These are phyloP conservation scores for Paecilomyces niveus DNA, from an alignment of 2,329 filamentous ascomycete species.

Conservation along the genomic window DNA sequence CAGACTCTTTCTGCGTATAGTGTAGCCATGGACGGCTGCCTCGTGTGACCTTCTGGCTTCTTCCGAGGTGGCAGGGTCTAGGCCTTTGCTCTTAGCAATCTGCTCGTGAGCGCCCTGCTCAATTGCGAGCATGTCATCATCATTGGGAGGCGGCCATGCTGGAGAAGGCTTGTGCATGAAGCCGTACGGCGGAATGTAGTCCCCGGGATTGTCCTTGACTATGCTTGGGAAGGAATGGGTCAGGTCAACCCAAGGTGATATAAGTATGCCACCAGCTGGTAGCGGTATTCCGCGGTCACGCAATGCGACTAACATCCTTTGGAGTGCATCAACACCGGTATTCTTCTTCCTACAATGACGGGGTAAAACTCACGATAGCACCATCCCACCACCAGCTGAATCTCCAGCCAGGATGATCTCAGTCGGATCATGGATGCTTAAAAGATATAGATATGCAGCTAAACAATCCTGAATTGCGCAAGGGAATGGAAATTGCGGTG, in stretches of 20 bases:
- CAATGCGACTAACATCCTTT: slow-evolving; percentile 64
- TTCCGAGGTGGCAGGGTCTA: slow-evolving; percentile 2
- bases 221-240: slow-evolving; percentile 94
- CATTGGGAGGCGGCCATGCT: slow-evolving; percentile 87
- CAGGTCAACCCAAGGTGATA: slow-evolving; percentile 93
- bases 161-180: slow-evolving; percentile 86
- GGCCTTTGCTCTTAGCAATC: slow-evolving; percentile 15
- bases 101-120: slow-evolving; percentile 42
- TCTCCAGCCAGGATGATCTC: slow-evolving; percentile 87
- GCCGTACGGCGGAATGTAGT: slow-evolving; percentile 82
- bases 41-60: slow-evolving; percentile 20
- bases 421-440: slow-evolving; percentile 66
- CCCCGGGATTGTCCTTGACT: slow-evolving; percentile 61
- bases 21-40: slow-evolving; percentile 24
- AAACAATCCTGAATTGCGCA: slow-evolving; percentile 87
- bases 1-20: slow-evolving; percentile 14
- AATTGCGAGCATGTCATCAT: slow-evolving; percentile 58
- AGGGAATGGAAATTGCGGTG: slow-evolving; percentile 92
- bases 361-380: slow-evolving; percentile 47
- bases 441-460: slow-evolving; percentile 76
- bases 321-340: slow-evolving; percentile 11
- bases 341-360: background rate
- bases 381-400: slow-evolving; percentile 89
- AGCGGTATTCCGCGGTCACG: slow-evolving; percentile 77
- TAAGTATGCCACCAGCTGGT: slow-evolving; percentile 81